Evolutionary conservation across 352 stramenopile species (phyloP).

Genomic region (Bremia lactucae): DNA sequence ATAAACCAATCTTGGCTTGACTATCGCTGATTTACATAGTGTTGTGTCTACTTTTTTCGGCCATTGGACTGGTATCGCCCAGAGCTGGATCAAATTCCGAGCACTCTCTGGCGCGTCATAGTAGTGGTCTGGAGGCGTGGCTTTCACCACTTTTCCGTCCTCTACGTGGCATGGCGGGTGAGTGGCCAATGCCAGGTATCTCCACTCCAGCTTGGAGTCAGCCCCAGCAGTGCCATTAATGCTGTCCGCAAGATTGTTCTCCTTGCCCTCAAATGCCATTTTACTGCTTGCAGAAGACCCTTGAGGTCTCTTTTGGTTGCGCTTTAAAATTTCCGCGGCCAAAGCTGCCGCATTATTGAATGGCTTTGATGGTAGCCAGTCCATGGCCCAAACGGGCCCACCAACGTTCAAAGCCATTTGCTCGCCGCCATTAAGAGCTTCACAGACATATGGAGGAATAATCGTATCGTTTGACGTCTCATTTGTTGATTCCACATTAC

Average conservation of each 20-base stretch:
- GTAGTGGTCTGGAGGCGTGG: constrained; percentile 64
- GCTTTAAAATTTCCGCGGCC: constrained; percentile 2
- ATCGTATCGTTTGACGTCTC: constrained; percentile 10
- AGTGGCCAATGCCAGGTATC: constrained; percentile 47
- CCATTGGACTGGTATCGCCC: constrained; percentile 44
- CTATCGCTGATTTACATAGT: neutral
- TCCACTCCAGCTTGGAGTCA: constrained; percentile 26
- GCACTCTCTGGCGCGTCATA: constrained; percentile 44
- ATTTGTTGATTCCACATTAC: neutral
- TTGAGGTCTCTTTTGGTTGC: constrained; percentile 9
- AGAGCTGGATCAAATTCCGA: constrained; percentile 66
- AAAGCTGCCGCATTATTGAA: constrained; percentile 1
- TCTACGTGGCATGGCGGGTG: constrained; percentile 58
- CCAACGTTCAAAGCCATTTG: constrained; percentile 55
- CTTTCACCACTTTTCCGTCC: constrained; percentile 47
- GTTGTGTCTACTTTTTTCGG: neutral
- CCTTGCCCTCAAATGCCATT: constrained; percentile 18
- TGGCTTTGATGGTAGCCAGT: constrained; percentile 45
- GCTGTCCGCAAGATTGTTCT: constrained; percentile 21
- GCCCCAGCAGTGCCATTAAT: neutral
- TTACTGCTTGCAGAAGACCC: neutral
- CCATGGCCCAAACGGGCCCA: constrained; percentile 73
- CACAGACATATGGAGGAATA: constrained; percentile 43
- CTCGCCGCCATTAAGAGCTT: constrained; percentile 17
- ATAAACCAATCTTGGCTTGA: constrained; percentile 50